Conservation (phyloP, 2,329 filamentous ascomycete species). For the Scolecobasidium constrictum region DNA sequence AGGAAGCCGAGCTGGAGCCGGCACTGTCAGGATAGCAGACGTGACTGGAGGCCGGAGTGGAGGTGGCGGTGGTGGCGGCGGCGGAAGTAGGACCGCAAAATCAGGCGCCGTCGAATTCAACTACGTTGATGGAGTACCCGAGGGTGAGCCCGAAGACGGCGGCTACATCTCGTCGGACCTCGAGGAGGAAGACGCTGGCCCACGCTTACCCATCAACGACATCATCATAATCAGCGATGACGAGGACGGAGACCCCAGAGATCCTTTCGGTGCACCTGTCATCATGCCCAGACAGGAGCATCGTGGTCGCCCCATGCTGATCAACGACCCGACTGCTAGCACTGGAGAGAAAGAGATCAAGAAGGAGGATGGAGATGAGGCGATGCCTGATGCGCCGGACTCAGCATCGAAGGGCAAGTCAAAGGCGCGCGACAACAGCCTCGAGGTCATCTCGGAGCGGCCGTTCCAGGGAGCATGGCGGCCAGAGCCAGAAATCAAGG, state of each 20-base stretch:
- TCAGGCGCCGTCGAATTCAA: neutral
- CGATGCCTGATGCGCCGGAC: constrained; percentile 13
- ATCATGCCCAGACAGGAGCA: constrained; percentile 41
- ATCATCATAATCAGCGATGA: constrained; percentile 46
- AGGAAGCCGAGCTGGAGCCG: neutral
- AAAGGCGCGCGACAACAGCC: constrained; percentile 21
- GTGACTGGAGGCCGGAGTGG: neutral
- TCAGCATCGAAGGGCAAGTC: constrained; percentile 19
- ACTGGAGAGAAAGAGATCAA: neutral
- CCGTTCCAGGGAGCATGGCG: constrained; percentile 35
- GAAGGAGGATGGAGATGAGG: neutral
- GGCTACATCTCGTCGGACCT: constrained; percentile 39
- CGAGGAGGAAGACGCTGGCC: constrained; percentile 35
- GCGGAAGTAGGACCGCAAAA: neutral
- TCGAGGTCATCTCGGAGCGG: constrained; percentile 31
- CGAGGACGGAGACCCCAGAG: constrained; percentile 15
- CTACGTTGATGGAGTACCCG: constrained; percentile 3
- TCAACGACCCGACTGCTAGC: constrained; percentile 7
- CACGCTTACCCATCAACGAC: constrained; percentile 45
- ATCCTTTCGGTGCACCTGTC: constrained; percentile 29
- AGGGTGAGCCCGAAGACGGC: constrained; percentile 18
- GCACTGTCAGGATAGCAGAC: no score
- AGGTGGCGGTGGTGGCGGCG: neutral
- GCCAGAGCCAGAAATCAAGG: constrained; percentile 36
- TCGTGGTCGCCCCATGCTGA: constrained; percentile 2